These are phyloP conservation scores for Plasmodium reichenowi DNA, from an alignment of 169 alveolate species.

Conservation along the genomic window DNA sequence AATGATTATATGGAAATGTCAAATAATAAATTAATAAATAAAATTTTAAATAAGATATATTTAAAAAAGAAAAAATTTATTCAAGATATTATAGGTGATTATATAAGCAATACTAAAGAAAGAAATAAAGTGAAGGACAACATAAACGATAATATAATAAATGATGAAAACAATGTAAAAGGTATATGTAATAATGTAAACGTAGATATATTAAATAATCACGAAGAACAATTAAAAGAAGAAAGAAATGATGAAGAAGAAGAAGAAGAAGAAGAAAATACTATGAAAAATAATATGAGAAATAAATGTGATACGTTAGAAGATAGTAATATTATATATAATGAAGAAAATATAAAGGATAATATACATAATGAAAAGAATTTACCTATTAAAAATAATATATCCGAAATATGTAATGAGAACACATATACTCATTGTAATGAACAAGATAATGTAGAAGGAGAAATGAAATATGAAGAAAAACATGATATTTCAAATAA, in stretches of 20 bases:
- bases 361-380: not conserved
- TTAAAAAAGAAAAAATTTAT: conserved; percentile 12
- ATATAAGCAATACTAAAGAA: not conserved
- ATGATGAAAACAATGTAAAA: not conserved
- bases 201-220: not conserved
- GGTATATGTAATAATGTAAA: not conserved
- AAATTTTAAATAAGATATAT: conserved; percentile 34
- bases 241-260: not conserved
- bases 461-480: not conserved
- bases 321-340: not conserved
- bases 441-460: not conserved
- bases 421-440: not conserved
- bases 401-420: not conserved
- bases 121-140: not conserved
- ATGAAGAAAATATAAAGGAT: conserved; percentile 3
- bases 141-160: not conserved
- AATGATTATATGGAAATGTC: conserved; percentile 22
- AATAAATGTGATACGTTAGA: not conserved
- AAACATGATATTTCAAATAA: not conserved
- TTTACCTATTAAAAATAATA: not conserved
- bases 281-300: not conserved
- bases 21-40: conserved; percentile 22
- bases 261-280: not conserved
- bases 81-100: not conserved
- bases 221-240: not conserved